phyloP scores from a whole-genome alignment of 371 early-diverging fungal species.

The Mucor lusitanicus region DNA sequence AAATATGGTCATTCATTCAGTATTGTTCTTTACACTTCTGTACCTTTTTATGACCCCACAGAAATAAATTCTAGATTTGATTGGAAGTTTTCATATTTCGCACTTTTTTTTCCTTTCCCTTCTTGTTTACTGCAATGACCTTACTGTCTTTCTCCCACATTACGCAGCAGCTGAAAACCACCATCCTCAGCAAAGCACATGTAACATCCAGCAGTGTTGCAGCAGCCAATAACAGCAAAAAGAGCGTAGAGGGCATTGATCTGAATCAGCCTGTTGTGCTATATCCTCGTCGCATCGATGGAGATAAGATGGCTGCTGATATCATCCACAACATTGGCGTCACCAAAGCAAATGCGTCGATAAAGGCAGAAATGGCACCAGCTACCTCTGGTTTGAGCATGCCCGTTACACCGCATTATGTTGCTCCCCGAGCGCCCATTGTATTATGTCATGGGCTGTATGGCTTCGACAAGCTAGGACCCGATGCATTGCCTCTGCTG shows the following conservation, averaged over 20 bases:
- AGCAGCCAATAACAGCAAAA: background rate
- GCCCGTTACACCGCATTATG: constrained; percentile 66
- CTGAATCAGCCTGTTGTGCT: constrained; percentile 1
- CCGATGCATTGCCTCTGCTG: constrained; percentile 72
- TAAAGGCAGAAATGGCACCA: background rate
- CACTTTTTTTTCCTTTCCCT: background rate
- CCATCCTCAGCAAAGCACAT: background rate
- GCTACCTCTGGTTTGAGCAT: constrained; percentile 29
- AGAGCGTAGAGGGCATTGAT: background rate
- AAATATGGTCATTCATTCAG: background rate
- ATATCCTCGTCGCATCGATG: constrained; percentile 13
- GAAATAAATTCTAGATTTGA: background rate
- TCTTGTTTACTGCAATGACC: background rate
- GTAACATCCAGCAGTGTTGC: background rate
- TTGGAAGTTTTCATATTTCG: background rate
- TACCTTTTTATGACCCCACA: background rate
- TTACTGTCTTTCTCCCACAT: constrained; percentile 9
- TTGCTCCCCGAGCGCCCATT: constrained; percentile 79
- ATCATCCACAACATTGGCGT: background rate
- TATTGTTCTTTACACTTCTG: background rate
- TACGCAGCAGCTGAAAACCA: background rate
- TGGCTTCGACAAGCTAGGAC: constrained; percentile 85
- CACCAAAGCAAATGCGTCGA: background rate
- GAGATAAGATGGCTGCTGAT: background rate
- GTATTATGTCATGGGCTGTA: constrained; percentile 91